Evolutionary conservation across 352 stramenopile genomes (phyloP).

Genomic region (Detonula confervacea): DNA sequence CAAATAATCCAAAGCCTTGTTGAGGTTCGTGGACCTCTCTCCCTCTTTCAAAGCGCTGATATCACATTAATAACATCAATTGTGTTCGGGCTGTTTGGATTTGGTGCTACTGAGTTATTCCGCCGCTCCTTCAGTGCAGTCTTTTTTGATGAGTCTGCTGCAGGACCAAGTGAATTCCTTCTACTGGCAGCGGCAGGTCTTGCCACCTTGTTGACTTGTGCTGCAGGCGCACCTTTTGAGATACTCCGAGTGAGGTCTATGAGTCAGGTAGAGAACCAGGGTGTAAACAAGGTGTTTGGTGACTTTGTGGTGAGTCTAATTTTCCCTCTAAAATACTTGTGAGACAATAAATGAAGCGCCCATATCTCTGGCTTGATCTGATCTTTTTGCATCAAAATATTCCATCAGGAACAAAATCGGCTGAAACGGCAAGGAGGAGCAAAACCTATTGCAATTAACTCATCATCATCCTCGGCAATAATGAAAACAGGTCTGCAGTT

Average conservation of each 20-base stretch:
- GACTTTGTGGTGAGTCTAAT: conserved; percentile 69
- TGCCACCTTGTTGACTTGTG: conserved; percentile 78
- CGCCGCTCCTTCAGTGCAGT: conserved; percentile 75
- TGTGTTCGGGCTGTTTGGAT: conserved; percentile 85
- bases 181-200: conserved; percentile 73
- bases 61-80: conserved; percentile 85
- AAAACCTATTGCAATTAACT: conserved; percentile 18
- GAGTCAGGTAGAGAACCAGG: conserved; percentile 61
- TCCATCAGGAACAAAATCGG: conserved; percentile 49
- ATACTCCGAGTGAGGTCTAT: conserved; percentile 79
- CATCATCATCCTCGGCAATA: conserved; percentile 5
- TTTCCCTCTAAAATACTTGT: neutral
- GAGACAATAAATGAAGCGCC: too few relatives aligned
- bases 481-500: conserved; percentile 47
- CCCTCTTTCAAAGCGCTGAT: conserved; percentile 85
- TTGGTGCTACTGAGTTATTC: conserved; percentile 86
- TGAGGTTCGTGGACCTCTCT: conserved; percentile 65
- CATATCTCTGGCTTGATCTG: neutral
- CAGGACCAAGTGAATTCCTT: conserved; percentile 62
- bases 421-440: conserved; percentile 25
- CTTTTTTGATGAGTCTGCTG: conserved; percentile 68
- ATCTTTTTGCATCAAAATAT: neutral
- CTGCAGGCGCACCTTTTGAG: conserved; percentile 74
- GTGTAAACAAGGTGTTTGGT: conserved; percentile 66
- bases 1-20: conserved; percentile 75